Percentiles rank a stretch among this genome's conserved stretches.
phyloP scores from a whole-genome alignment of 441 rosid species.

The Gossypium davidsonii region DNA sequence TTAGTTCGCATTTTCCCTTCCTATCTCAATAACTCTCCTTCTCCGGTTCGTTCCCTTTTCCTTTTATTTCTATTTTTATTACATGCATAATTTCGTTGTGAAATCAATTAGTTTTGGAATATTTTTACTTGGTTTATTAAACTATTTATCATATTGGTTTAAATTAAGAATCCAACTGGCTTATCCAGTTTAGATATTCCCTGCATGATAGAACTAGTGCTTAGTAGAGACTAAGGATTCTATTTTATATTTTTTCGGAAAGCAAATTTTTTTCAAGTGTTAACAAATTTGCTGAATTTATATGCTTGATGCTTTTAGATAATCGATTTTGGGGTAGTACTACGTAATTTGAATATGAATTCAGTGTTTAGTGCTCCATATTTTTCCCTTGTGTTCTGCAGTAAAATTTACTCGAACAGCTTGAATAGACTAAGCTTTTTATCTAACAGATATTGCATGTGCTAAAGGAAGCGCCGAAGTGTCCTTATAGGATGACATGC shows the following conservation, averaged over 20 bases:
- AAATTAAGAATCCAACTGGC: no score
- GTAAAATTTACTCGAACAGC: background rate
- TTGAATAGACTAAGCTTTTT: background rate
- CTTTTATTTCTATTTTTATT: background rate
- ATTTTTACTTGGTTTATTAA: no score
- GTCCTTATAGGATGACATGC: no score
- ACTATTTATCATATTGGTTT: no score
- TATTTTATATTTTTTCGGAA: background rate
- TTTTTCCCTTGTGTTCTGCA: background rate
- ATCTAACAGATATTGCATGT: background rate
- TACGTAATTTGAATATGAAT: background rate
- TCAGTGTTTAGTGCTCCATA: background rate
- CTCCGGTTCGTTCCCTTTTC: slow-evolving; percentile 21
- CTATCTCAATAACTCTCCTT: background rate
- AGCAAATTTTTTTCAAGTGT: background rate
- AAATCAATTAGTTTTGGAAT: background rate
- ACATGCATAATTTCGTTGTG: background rate
- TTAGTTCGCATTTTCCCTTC: slow-evolving; percentile 28
- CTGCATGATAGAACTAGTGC: no score
- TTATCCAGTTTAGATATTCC: no score
- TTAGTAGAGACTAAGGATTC: background rate
- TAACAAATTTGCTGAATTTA: background rate
- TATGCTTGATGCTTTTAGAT: background rate
- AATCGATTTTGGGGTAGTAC: background rate
- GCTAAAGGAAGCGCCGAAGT: no score